These are phyloP conservation scores for Penicillium verrucosum DNA, from an alignment of 2,329 filamentous ascomycete species.

Conservation along the genomic window DNA sequence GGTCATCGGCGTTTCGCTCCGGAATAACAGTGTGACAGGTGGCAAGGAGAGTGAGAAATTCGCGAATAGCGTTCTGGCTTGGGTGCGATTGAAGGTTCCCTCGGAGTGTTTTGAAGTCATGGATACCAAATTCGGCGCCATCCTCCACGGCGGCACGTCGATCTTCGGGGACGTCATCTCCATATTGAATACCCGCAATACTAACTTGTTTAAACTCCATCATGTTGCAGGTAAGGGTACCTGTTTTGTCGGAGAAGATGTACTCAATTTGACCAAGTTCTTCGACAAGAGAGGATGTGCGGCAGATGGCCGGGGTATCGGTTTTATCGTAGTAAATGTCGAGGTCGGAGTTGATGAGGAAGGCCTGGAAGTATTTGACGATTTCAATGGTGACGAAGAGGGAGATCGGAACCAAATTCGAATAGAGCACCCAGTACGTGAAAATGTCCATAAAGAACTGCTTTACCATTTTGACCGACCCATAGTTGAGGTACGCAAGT, in stretches of 20 bases:
- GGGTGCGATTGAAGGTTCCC: constrained; percentile 65
- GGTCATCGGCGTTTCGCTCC: constrained; percentile 74
- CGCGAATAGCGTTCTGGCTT: constrained; percentile 63
- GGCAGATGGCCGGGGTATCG: constrained; percentile 91
- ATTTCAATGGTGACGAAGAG: constrained; percentile 97
- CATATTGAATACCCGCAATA: constrained; percentile 91
- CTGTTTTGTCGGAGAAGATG: constrained; percentile 97
- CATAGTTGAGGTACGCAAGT: constrained; percentile 71
- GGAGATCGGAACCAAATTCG: constrained; percentile 92
- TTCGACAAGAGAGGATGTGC: constrained; percentile 93
- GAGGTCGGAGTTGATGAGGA: constrained; percentile 93
- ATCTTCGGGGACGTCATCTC: constrained; percentile 88
- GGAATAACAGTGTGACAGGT: constrained; percentile 98
- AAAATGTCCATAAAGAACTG: constrained; percentile 93
- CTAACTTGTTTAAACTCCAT: constrained; percentile 98
- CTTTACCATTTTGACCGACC: constrained; percentile 62
- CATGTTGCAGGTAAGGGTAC: constrained; percentile 94
- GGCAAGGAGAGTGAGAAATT: constrained; percentile 81
- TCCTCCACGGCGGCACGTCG: constrained; percentile 75
- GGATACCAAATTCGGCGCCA: constrained; percentile 71
- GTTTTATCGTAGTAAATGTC: constrained; percentile 97
- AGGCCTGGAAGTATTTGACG: constrained; percentile 98
- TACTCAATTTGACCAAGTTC: constrained; percentile 98
- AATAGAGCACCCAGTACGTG: constrained; percentile 98
- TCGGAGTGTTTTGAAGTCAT: constrained; percentile 74